phyloP scores from a whole-genome alignment of 2,329 filamentous ascomycete genomes.

The Sporothrix humicola region DNA sequence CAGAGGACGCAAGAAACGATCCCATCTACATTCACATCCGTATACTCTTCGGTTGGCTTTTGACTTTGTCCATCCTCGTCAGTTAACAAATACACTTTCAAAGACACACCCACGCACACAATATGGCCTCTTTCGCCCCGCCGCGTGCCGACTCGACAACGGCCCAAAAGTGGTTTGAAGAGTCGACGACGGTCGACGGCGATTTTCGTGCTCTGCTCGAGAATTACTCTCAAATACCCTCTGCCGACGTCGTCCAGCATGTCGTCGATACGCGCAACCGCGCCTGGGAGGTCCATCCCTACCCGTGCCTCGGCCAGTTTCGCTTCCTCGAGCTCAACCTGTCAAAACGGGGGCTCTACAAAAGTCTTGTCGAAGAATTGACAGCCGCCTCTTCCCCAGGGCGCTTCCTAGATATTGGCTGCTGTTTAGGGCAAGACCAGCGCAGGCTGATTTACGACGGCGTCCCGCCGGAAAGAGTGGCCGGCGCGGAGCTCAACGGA shows the following conservation, averaged over 20 bases:
- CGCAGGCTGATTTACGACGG: conserved; percentile 50
- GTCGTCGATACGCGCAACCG: conserved; percentile 38
- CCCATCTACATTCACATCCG: too few relatives aligned
- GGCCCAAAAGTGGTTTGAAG: conserved; percentile 31
- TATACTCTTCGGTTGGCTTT: too few relatives aligned
- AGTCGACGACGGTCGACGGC: conserved; percentile 28
- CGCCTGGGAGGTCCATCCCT: conserved; percentile 44
- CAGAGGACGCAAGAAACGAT: too few relatives aligned
- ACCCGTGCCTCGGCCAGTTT: conserved; percentile 52
- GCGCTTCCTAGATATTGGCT: conserved; percentile 51
- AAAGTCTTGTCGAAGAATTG: conserved; percentile 39
- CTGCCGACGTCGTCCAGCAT: conserved; percentile 34
- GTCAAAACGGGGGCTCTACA: conserved; percentile 43
- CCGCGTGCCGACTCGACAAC: conserved; percentile 24
- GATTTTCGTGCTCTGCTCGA: conserved; percentile 31
- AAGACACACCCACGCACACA: neutral
- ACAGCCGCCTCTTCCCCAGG: conserved; percentile 33
- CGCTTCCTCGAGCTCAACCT: conserved; percentile 51
- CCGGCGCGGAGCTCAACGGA: conserved; percentile 46
- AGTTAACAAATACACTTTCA: neutral
- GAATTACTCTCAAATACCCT: conserved; percentile 36
- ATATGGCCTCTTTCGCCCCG: conserved; percentile 22
- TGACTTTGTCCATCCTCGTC: too few relatives aligned
- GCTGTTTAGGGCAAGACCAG: conserved; percentile 52
- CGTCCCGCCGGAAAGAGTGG: conserved; percentile 42